phyloP scores from a whole-genome alignment of 306 rosid genomes.

The Begonia masoniana region DNA sequence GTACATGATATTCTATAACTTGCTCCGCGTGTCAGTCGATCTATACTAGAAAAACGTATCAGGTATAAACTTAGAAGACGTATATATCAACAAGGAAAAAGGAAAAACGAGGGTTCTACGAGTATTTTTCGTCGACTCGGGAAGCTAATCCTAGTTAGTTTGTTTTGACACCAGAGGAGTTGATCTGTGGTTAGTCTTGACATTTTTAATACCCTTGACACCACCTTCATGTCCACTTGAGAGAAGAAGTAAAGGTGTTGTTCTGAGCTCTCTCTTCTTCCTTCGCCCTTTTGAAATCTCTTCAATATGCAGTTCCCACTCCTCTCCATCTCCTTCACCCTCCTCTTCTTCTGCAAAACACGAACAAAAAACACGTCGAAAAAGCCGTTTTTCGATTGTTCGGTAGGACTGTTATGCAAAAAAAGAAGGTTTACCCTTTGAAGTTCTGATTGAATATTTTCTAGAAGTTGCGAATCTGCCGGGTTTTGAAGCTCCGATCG shows the following conservation, averaged over 20 bases:
- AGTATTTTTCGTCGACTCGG: constrained; percentile 40
- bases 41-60: too few relatives aligned
- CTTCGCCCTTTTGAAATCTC: constrained; percentile 41
- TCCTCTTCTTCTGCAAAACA: constrained; percentile 61
- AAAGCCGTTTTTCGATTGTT: neutral
- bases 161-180: constrained; percentile 76
- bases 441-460: constrained; percentile 38
- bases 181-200: constrained; percentile 71
- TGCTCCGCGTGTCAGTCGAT: too few relatives aligned
- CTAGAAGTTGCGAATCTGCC: constrained; percentile 39
- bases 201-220: constrained; percentile 76
- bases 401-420: neutral
- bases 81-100: constrained; percentile 49
- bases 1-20: too few relatives aligned
- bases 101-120: constrained; percentile 65
- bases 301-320: constrained; percentile 69
- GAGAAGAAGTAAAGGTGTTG: constrained; percentile 53
- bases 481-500: constrained; percentile 49
- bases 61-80: too few relatives aligned
- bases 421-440: constrained; percentile 40
- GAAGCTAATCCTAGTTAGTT: constrained; percentile 49
- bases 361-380: neutral
- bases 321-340: constrained; percentile 39
- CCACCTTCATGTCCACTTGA: constrained; percentile 85
- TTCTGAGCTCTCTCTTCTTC: constrained; percentile 33